Base-by-base conservation (phyloP, 2,329 filamentous ascomycete species). In the Cephalotrichum gorgonifer region DNA sequence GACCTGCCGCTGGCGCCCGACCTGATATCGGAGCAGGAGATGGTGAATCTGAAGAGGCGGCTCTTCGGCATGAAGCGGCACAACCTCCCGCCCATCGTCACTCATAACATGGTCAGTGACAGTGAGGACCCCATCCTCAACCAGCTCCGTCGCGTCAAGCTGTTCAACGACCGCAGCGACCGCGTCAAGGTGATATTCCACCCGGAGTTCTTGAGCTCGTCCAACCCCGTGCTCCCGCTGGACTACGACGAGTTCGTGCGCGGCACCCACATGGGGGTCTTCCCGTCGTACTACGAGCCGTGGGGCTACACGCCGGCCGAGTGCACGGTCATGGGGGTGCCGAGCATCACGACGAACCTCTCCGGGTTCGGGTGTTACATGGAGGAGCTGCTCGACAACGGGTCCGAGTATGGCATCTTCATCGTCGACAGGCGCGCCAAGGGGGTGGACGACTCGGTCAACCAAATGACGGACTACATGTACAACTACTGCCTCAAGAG, bases 191-290 rank as follows among this genome's bases (percentile, higher is more conserved):
- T 98, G 52, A 77, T 98, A 55, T 98, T 98, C 79, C 93, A 98
- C 63, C 93, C 93, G 6, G 93, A 97, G 67, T 98, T 98, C 71
- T 72, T 98, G 56, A 96, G 90, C 73, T 95, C 91, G 1, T 85
- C 88, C 49, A 97, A 96, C 69, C 91, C 93, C 0, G 90, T 98
- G 2, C 75, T 98, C 30, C 90, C 93, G 17, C 76, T 98, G 61
- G 93, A 98, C 69, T 97, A 98, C 60, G 93, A 98, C 61, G 93
- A 98, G 65, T 98, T 98, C 63, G 93, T 98, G 42, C 88, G 93
- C 49, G 93, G 93, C 55, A 97, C 91, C 38, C 91, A 98, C 67
- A 72, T 98, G 62, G 93, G 93, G 59, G 82, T 98, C 51, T 98
- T 98, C 70, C 78, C 91, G 23, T 97, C 93, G 3, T 97, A 97